Base-by-base conservation (phyloP, 192 early-diverging fungal species). In the Kappamyces sp. region DNA sequence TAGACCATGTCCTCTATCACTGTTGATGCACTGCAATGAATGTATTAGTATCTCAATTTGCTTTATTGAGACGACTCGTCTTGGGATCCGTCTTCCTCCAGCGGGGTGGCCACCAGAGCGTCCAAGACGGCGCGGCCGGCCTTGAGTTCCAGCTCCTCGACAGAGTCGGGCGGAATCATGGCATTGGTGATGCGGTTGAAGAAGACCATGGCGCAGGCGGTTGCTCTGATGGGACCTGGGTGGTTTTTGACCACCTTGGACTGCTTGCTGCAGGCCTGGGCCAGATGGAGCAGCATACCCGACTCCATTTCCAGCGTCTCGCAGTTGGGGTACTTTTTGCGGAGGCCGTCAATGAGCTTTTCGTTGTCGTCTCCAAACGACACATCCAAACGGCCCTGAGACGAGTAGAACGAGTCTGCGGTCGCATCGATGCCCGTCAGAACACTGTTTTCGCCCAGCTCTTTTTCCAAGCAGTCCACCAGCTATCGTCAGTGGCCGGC, bases 231-330 rank as follows among this genome's bases (percentile, higher is more conserved):
- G 1, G 77, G 75, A 40, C 59, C 62, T 29, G 45, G 40, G 6
- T 63, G 15, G 8, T 58, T 22, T 58, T 53, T 43, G 22, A 61
- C 2, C 2, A 59, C 74, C 35, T 66, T 62, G 12, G 48, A 62
- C 9, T 52, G 38, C 3, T 51, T 54, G 22, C 76, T 73, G 11
- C 73, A 73, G 37, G 74, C 74, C 43, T 69, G 60, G 29, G 91
- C 91, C 38, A 93, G 58, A 59, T 94, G 93, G 66, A 87, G 86
- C 49, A 96, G 59, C 75, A 83, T 84, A 54, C 81, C 87, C 0
- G 81, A 81, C 71, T 96, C 91, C 93, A 96, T 96, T 64, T 96
- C 91, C 30, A 96, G 62, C 0, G 73, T 73, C 30, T 75, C 55
- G 5, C 74, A 77, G 34, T 64, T 61, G 46, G 85, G 84, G 53